Evolutionary conservation across 768 basidiomycete genomes (phyloP).

Genomic region (Rossbeevera mucosa): DNA sequence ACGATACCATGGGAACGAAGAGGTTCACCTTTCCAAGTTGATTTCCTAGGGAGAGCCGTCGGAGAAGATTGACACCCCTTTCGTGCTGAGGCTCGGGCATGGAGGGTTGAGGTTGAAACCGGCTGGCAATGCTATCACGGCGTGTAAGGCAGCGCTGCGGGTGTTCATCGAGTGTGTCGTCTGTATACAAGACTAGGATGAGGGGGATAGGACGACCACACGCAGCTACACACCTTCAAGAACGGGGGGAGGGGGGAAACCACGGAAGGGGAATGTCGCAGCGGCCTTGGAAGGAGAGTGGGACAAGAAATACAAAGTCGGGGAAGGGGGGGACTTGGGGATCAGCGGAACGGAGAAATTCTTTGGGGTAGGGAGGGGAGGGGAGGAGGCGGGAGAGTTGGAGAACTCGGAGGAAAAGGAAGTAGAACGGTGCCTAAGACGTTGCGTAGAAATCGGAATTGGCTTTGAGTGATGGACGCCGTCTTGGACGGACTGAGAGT

Average conservation of each 20-base stretch:
- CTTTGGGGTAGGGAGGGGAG: slow-evolving; percentile 49
- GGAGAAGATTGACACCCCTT: slow-evolving; percentile 65
- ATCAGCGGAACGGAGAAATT: slow-evolving; percentile 39
- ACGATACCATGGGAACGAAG: neutral
- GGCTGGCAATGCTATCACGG: slow-evolving; percentile 54
- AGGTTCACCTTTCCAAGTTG: slow-evolving; percentile 53
- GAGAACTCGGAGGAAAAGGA: slow-evolving; percentile 62
- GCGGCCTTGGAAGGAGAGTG: slow-evolving; percentile 55
- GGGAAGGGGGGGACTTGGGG: slow-evolving; percentile 56
- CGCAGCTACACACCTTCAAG: slow-evolving; percentile 50
- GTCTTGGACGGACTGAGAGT: slow-evolving; percentile 17
- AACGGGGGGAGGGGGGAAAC: slow-evolving; percentile 47
- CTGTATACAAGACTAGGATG: slow-evolving; percentile 15
- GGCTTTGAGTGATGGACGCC: slow-evolving; percentile 55
- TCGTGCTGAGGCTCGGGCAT: slow-evolving; percentile 49
- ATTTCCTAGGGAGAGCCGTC: slow-evolving; percentile 68
- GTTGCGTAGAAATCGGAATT: slow-evolving; percentile 51
- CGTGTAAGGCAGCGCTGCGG: slow-evolving; percentile 49
- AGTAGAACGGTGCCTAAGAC: slow-evolving; percentile 51
- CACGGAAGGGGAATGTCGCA: slow-evolving; percentile 59
- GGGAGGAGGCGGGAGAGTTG: slow-evolving; percentile 49
- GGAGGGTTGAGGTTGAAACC: slow-evolving; percentile 46
- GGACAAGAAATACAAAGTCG: slow-evolving; percentile 64
- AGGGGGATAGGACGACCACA: neutral
- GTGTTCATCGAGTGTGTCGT: slow-evolving; percentile 40